phyloP scores from a whole-genome alignment of 2,329 filamentous ascomycete species.

The Zopfia rhizophila region DNA sequence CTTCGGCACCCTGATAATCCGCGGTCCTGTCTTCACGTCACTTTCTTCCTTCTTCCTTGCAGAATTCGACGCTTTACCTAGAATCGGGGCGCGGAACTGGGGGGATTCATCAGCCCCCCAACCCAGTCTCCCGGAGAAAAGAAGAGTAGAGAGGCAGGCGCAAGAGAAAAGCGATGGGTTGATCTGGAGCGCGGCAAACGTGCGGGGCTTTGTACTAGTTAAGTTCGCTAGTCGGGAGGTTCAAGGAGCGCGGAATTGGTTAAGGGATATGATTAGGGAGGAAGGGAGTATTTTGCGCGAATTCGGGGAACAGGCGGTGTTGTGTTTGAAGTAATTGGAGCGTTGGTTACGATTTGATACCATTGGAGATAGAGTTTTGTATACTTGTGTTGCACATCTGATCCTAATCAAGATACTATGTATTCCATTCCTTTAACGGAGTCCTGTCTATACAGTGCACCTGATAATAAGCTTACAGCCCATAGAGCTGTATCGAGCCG shows the following conservation, averaged over 20 bases:
- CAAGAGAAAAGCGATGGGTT: conserved; percentile 62
- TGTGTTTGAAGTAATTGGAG: conserved; percentile 66
- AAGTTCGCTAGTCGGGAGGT: conserved; percentile 88
- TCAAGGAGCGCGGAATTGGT: conserved; percentile 83
- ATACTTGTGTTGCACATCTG: no score
- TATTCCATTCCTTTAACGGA: no score
- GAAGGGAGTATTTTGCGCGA: conserved; percentile 76
- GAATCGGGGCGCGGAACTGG: conserved; percentile 86
- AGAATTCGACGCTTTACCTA: conserved; percentile 80
- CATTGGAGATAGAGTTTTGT: no score
- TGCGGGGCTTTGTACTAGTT: conserved; percentile 79
- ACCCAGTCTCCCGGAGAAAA: conserved; percentile 56
- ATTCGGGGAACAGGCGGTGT: conserved; percentile 83
- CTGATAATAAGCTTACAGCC: no score
- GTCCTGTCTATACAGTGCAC: no score
- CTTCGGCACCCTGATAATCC: conserved; percentile 85
- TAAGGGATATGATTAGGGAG: conserved; percentile 76
- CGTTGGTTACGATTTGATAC: no score
- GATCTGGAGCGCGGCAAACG: conserved; percentile 51
- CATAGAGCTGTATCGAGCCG: no score
- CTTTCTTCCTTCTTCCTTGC: conserved; percentile 79
- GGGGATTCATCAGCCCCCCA: conserved; percentile 54
- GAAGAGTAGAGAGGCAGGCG: conserved; percentile 63
- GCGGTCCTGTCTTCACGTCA: conserved; percentile 73
- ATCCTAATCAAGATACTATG: no score